These are phyloP conservation scores for Aspergillus heteromorphus DNA, from an alignment of 495 filamentous ascomycete genomes.

Conservation along the genomic window DNA sequence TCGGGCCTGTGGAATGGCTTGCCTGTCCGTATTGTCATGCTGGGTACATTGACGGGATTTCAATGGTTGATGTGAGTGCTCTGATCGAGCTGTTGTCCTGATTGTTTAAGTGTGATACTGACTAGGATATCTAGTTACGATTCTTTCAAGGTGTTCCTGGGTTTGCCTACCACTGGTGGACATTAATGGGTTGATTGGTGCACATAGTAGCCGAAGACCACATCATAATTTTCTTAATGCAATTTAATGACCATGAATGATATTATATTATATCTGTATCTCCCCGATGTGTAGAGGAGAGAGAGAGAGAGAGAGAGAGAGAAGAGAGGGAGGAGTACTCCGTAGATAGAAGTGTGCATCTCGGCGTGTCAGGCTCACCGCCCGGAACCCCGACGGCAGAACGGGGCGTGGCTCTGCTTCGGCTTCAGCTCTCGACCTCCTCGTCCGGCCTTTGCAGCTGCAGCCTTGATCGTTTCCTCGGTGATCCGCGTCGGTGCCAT, in stretches of 20 bases:
- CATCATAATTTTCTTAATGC: too few relatives aligned
- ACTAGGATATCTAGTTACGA: slow-evolving; percentile 47
- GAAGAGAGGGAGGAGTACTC: too few relatives aligned
- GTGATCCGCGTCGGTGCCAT: neutral
- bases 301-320: too few relatives aligned
- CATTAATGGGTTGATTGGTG: slow-evolving; percentile 31
- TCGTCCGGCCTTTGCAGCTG: neutral
- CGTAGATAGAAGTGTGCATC: too few relatives aligned
- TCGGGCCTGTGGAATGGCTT: slow-evolving; percentile 65
- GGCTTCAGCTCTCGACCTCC: neutral
- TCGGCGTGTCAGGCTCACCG: slow-evolving; percentile 6
- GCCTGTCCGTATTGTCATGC: slow-evolving; percentile 60
- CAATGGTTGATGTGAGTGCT: slow-evolving; percentile 62
- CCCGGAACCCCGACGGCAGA: slow-evolving; percentile 22
- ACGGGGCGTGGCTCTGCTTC: slow-evolving; percentile 8
- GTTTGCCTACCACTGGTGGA: slow-evolving; percentile 61
- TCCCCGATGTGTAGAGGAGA: neutral
- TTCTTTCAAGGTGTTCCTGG: slow-evolving; percentile 69
- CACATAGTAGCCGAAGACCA: neutral
- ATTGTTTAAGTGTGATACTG: slow-evolving; percentile 4
- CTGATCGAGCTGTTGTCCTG: neutral
- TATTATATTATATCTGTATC: neutral
- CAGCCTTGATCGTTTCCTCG: neutral
- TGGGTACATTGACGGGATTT: slow-evolving; percentile 62
- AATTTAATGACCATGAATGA: neutral